Base-by-base conservation (phyloP, 192 early-diverging fungal genomes). In the Dimargaris cristalligena region DNA sequence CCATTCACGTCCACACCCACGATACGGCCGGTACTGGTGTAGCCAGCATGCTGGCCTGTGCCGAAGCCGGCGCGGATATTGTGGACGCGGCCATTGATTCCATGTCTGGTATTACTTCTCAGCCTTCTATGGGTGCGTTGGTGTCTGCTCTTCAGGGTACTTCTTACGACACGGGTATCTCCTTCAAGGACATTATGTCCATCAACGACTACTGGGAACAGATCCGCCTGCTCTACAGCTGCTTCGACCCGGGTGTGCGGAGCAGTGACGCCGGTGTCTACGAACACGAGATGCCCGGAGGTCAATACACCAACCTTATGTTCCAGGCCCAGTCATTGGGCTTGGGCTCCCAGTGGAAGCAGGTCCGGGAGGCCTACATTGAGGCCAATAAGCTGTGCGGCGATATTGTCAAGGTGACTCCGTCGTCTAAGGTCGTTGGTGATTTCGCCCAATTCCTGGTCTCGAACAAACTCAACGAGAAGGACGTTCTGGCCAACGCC, bases 361-460 rank as follows among this genome's bases (percentile, higher is more conserved):
- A 89, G 63, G 88, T 97, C 64, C 95, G 95, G 75, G 73, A 74
- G 30, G 89, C 91, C 2, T 97, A 97, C 63, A 76, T 79, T 25
- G 85, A 85, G 33, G 92, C 94, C 38, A 97, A 97, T 70, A 69
- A 74, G 58, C 77, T 97, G 55, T 91, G 89, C 67, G 94, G 94
- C 46, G 92, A 94, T 59, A 88, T 97, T 67, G 86, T 91, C 65
- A 97, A 97, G 82, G 94, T 97, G 41, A 97, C 94, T 11, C 94
- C 94, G 20, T 92, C 89, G 61, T 90, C 87, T 74, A 97, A 97
- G 78, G 94, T 97, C 18, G 91, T 97, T 16, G 94, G 94, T 47
- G 94, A 97, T 74, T 80, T 97, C 60, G 94, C 94, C 34, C 94
- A 97, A 75, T 93, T 97, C 63, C 89, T 97, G 89, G 94, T 95